These are phyloP conservation scores for Rubroboletus pulcherrimus DNA, from an alignment of 768 basidiomycete species.

Conservation along the genomic window DNA sequence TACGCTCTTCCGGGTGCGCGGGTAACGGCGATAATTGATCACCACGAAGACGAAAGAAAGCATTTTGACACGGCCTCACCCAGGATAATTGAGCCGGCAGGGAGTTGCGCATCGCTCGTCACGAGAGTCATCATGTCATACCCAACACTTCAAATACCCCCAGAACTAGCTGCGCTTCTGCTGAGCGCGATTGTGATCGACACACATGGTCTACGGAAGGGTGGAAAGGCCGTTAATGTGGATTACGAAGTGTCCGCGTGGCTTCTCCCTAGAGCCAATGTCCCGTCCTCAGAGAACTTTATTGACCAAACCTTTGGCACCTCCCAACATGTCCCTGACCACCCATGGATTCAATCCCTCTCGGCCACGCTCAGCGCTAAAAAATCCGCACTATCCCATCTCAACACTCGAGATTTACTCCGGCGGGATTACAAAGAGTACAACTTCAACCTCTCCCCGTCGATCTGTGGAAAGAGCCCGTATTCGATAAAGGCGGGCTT, in stretches of 20 bases:
- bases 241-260: constrained; percentile 65
- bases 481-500: constrained; percentile 64
- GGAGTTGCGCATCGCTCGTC: constrained; percentile 76
- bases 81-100: constrained; percentile 63
- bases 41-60: constrained; percentile 81
- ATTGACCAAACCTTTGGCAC: not conserved
- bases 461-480: constrained; percentile 20
- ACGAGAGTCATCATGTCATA: constrained; percentile 33
- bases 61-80: constrained; percentile 61
- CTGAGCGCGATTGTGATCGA: constrained; percentile 83
- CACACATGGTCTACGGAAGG: constrained; percentile 71
- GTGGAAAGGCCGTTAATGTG: constrained; percentile 67
- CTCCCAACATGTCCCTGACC: constrained; percentile 34
- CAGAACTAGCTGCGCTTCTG: constrained; percentile 73
- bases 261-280: constrained; percentile 58
- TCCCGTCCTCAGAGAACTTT: constrained; percentile 23
- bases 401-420: constrained; percentile 73
- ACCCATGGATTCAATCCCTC: constrained; percentile 46
- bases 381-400: constrained; percentile 66
- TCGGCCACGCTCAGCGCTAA: constrained; percentile 41
- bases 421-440: constrained; percentile 97
- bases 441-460: constrained; percentile 38
- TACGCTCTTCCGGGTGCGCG: constrained; percentile 40
- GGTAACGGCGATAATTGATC: constrained; percentile 85
- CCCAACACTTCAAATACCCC: constrained; percentile 34